Evolutionary conservation across 148 eudicot genomes (phyloP).

Genomic region (Pouteria glomerata): DNA sequence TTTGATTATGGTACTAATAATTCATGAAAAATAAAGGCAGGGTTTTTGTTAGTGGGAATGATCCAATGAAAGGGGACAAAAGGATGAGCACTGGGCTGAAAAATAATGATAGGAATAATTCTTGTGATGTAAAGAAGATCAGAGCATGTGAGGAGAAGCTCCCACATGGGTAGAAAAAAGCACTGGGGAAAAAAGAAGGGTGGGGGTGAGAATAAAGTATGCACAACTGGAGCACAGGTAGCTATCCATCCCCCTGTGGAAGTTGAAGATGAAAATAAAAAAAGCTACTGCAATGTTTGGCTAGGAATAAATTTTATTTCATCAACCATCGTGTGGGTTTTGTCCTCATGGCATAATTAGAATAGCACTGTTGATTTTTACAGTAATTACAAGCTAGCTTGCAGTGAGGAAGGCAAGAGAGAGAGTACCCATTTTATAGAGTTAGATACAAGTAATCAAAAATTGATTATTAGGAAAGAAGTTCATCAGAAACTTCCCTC

Average conservation of each 20-base stretch:
- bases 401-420: no score
- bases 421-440: no score
- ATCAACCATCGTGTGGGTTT: constrained; percentile 20
- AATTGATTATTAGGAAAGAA: no score
- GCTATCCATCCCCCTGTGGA: constrained; percentile 3
- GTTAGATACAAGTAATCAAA: no score
- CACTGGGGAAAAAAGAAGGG: constrained; percentile 7
- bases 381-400: background rate
- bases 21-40: background rate
- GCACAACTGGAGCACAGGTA: background rate
- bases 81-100: constrained; percentile 10
- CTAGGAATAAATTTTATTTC: background rate
- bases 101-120: constrained; percentile 21
- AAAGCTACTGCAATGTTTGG: background rate
- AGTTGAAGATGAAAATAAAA: background rate
- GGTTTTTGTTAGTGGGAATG: constrained; percentile 14
- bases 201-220: constrained; percentile 16
- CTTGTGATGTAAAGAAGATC: constrained; percentile 7
- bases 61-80: constrained; percentile 15
- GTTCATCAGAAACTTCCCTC: no score
- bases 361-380: background rate
- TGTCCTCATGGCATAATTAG: background rate
- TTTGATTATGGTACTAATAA: constrained; percentile 7
- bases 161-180: constrained; percentile 19
- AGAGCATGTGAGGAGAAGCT: constrained; percentile 36